Conservation (phyloP, 768 basidiomycete species). For the Agrocybe chaxingu region DNA sequence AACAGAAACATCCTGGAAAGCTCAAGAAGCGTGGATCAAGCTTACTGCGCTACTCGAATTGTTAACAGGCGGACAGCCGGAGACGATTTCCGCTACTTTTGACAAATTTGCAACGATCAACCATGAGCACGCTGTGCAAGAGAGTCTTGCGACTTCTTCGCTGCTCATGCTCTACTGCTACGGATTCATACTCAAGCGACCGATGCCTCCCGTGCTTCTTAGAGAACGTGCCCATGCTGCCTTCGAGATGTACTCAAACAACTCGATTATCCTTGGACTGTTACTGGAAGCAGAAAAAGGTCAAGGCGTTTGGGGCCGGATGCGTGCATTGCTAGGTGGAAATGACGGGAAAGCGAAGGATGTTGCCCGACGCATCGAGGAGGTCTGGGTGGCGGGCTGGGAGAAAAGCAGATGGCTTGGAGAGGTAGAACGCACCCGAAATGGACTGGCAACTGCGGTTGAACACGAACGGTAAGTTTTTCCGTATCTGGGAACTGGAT, state of each 20-base stretch:
- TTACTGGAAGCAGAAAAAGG: constrained; percentile 78
- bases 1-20: constrained; percentile 42
- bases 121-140: constrained; percentile 30
- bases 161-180: constrained; percentile 63
- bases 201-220: constrained; percentile 55
- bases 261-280: constrained; percentile 68
- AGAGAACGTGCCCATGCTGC: constrained; percentile 56
- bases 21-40: constrained; percentile 63
- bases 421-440: constrained; percentile 70
- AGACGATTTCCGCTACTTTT: constrained; percentile 38
- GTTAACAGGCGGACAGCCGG: constrained; percentile 40
- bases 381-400: constrained; percentile 83
- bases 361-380: constrained; percentile 55
- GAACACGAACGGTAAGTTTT: constrained; percentile 62
- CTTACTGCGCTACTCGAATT: constrained; percentile 65
- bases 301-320: constrained; percentile 74
- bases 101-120: constrained; percentile 28
- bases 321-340: constrained; percentile 55
- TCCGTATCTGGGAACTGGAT: neutral
- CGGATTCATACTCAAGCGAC: constrained; percentile 47
- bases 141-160: constrained; percentile 55
- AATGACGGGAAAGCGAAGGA: constrained; percentile 46
- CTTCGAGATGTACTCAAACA: constrained; percentile 58
- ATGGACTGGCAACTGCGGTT: constrained; percentile 57
- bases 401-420: constrained; percentile 67